A percentile compares a stretch with the other conserved stretches of the same genome.
These are phyloP conservation scores for Penicillium egyptiacum DNA, from an alignment of 495 filamentous ascomycete genomes.

Conservation along the genomic window DNA sequence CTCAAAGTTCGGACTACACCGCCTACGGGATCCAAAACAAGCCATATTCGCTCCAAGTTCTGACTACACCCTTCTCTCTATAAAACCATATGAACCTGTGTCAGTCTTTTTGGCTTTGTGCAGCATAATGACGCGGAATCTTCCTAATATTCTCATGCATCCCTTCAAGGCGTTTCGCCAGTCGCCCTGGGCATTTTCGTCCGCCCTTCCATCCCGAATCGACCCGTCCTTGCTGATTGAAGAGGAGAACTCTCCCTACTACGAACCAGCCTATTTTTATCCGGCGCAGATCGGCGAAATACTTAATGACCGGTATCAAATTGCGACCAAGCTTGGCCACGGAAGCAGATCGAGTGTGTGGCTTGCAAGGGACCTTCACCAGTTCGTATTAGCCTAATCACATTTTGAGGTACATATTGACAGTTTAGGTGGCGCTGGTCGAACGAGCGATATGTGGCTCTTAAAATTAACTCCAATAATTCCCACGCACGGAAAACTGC, in stretches of 20 bases:
- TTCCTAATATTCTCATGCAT: conserved; percentile 4
- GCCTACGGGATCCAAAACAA: too few species aligned
- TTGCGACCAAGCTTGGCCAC: conserved; percentile 42
- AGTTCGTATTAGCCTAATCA: conserved; percentile 19
- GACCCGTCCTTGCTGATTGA: conserved; percentile 18
- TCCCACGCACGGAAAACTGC: conserved; percentile 17
- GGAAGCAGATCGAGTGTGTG: conserved; percentile 39
- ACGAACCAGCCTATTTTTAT: conserved; percentile 36
- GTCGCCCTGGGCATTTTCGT: conserved; percentile 7
- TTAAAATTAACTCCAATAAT: conserved; percentile 34
- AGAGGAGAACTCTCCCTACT: conserved; percentile 41
- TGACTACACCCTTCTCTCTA: neutral
- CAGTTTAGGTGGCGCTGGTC: conserved; percentile 30
- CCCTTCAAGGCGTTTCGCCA: conserved; percentile 10
- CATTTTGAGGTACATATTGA: neutral
- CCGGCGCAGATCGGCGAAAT: conserved; percentile 37
- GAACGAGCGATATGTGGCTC: conserved; percentile 32
- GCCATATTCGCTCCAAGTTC: too few species aligned
- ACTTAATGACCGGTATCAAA: conserved; percentile 37
- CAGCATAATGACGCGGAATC: conserved; percentile 9
- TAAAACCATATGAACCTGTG: conserved; percentile 2
- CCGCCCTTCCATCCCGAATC: conserved; percentile 14
- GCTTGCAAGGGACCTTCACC: conserved; percentile 37
- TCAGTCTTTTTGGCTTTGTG: neutral
- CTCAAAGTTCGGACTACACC: too few species aligned